phyloP scores from a whole-genome alignment of 192 early-diverging fungal genomes.

The Coemansia sp. region DNA sequence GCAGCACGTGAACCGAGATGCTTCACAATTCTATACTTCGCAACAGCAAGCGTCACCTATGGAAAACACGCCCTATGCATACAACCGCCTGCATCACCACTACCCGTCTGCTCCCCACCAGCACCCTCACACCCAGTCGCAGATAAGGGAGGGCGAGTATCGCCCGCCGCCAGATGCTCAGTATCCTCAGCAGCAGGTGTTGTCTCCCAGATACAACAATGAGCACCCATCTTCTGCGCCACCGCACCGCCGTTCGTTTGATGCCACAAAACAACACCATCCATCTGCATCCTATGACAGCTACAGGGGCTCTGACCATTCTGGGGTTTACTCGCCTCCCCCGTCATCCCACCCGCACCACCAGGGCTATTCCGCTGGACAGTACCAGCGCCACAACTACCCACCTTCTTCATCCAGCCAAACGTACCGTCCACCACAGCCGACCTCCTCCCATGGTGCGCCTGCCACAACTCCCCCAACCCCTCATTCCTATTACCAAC shows the following conservation, averaged over 20 bases:
- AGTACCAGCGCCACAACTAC: neutral
- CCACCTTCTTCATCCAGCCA: neutral
- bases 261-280: neutral
- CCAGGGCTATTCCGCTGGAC: neutral
- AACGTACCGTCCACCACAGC: neutral
- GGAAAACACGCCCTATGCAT: neutral
- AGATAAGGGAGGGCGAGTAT: neutral
- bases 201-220: neutral
- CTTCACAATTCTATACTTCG: neutral
- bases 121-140: slow-evolving; percentile 3
- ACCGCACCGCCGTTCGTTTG: neutral
- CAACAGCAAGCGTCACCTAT: slow-evolving; percentile 5
- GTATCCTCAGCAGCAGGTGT: slow-evolving; percentile 1
- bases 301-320: neutral
- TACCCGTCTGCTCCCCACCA: neutral
- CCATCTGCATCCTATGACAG: neutral
- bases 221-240: neutral
- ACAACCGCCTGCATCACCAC: neutral
- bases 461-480: neutral
- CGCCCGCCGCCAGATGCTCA: neutral
- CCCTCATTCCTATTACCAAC: slow-evolving; percentile 5
- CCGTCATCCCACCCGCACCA: neutral
- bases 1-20: neutral
- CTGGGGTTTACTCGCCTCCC: neutral
- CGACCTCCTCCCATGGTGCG: neutral